A percentile compares a stretch with the other conserved stretches of the same genome.
Evolutionary conservation across 257 asterid species (phyloP).

Genomic region (Plantago major): DNA sequence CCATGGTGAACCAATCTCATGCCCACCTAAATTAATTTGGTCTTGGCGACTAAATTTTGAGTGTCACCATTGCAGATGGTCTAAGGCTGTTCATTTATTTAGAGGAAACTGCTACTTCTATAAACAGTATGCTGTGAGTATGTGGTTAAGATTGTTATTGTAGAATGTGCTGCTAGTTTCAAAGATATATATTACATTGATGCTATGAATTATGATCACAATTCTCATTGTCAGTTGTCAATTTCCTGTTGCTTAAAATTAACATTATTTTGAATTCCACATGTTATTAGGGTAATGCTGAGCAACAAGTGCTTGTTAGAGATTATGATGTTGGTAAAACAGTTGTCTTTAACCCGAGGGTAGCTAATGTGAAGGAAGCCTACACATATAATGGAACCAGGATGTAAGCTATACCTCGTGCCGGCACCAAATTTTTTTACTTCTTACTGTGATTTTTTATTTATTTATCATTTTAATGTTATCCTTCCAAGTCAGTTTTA

Average conservation of each 20-base stretch:
- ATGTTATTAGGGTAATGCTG: slow-evolving; percentile 52
- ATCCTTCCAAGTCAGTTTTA: no score
- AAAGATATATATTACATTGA: slow-evolving; percentile 2
- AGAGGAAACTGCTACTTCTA: no score
- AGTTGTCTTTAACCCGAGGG: slow-evolving; percentile 67
- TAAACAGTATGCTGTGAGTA: no score
- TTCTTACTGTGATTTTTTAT: no score
- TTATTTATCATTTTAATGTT: no score
- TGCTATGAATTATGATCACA: slow-evolving; percentile 4
- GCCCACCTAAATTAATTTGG: no score
- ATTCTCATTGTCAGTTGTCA: slow-evolving; percentile 6
- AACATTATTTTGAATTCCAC: neutral
- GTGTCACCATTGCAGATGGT: no score
- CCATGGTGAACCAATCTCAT: no score
- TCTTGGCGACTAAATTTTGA: no score
- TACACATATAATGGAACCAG: slow-evolving; percentile 75
- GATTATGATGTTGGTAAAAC: slow-evolving; percentile 66
- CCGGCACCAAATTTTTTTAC: neutral
- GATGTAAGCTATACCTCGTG: slow-evolving; percentile 46
- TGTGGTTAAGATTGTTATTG: slow-evolving; percentile 1
- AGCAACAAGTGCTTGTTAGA: slow-evolving; percentile 89
- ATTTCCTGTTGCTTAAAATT: neutral
- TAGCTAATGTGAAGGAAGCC: slow-evolving; percentile 76
- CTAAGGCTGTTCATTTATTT: no score
- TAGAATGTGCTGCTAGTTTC: slow-evolving; percentile 16